Evolutionary conservation across 768 basidiomycete species (phyloP).

Genomic region (Artomyces pyxidatus): DNA sequence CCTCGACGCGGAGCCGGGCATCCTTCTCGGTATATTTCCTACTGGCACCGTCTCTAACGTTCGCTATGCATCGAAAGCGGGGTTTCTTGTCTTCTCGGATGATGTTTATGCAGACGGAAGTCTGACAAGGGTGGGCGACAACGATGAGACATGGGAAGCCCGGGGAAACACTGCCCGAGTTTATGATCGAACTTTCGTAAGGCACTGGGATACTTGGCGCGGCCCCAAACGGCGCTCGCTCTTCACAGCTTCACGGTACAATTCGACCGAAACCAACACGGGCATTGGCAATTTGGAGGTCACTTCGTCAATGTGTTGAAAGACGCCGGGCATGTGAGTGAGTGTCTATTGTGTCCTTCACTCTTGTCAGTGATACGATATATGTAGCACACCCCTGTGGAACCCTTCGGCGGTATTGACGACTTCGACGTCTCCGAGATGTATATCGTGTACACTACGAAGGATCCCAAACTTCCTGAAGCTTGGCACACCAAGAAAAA

Average conservation of each 20-base stretch:
- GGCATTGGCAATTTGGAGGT: slow-evolving; percentile 45
- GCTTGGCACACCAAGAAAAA: slow-evolving; percentile 90
- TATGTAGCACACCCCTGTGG: slow-evolving; percentile 59
- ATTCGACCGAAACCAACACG: slow-evolving; percentile 36
- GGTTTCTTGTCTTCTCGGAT: slow-evolving; percentile 77
- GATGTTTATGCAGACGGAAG: slow-evolving; percentile 72
- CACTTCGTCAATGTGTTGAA: slow-evolving; percentile 53
- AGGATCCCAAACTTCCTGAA: slow-evolving; percentile 67
- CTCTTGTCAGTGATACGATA: neutral
- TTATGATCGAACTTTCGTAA: slow-evolving; percentile 38
- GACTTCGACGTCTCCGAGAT: slow-evolving; percentile 69
- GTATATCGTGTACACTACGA: slow-evolving; percentile 77
- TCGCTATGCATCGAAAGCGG: slow-evolving; percentile 46
- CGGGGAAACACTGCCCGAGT: slow-evolving; percentile 60
- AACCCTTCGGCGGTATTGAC: slow-evolving; percentile 79
- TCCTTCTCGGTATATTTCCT: slow-evolving; percentile 57
- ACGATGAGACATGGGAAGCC: slow-evolving; percentile 65
- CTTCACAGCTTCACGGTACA: slow-evolving; percentile 55
- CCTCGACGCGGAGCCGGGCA: slow-evolving; percentile 28
- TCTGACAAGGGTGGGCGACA: slow-evolving; percentile 54
- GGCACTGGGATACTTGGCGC: slow-evolving; percentile 62
- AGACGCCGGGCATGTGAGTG: slow-evolving; percentile 61
- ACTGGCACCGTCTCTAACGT: slow-evolving; percentile 65
- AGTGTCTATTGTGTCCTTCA: slow-evolving; percentile 1
- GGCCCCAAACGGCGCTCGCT: slow-evolving; percentile 67